Base-by-base conservation (phyloP, 2,329 filamentous ascomycete genomes). In the Penicillium sp. region DNA sequence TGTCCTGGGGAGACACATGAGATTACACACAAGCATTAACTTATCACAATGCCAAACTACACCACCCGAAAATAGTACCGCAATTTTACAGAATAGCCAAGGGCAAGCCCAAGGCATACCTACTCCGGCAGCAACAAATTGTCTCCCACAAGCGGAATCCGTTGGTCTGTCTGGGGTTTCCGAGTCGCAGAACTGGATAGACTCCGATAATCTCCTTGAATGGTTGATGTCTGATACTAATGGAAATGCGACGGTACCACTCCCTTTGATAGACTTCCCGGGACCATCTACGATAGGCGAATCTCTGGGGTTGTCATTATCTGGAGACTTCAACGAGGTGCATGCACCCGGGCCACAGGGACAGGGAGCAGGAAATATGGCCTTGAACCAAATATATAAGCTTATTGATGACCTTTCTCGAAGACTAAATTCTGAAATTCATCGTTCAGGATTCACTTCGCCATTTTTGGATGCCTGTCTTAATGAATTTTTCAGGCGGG, bases 381-480 rank as follows among this genome's bases (percentile, higher is more conserved):
- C 55, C 3, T 21, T 62, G 29, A 45, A 54, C 19, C 55, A 64
- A 33, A 59, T 54, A 7, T 59, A 60, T 31, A 54, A 37, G 26
- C 43, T 58, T 13, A 58, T 64, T 36, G 55, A 62, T 21, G 58
- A 64, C 16, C 49, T 59, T 1, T 62, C 57, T 9, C 62, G 55
- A 51, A 53, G 47, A 18, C 36, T 64, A 1, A 59, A 57, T 26
- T 56, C 54, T 5, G 60, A 61, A 21, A 33, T 61, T 13, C 52
- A 58, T 46, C 46, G 47, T 40, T 54, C 57, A 6, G 57, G 57
- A 3, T 56, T 62, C n/a, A 63, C 62, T 1, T 54, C 56, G 6
- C 36, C 47, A 1, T 65, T 65, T 29, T 52, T 65, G 10, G 55
- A 65, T 47, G 48, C 52, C 3, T 62, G 61, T 26, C 43, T 63